Percentiles rank a stretch among this genome's conserved stretches.
These are phyloP conservation scores for Eruca vesicaria DNA, from an alignment of 441 rosid genomes.

Conservation along the genomic window DNA sequence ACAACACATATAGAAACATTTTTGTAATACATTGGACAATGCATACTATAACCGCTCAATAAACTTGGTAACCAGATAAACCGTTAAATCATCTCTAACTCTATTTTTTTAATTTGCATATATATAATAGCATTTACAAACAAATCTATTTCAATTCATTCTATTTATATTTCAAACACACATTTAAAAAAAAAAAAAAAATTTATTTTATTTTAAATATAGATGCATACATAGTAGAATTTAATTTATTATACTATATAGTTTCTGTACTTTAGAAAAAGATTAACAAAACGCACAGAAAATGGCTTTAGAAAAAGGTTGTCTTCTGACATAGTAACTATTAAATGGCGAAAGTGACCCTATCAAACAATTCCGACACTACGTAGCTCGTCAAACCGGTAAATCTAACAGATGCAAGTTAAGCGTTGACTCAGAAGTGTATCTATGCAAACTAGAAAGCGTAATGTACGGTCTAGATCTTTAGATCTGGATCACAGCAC, in stretches of 20 bases:
- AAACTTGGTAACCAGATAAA: conserved; percentile 29
- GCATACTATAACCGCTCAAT: conserved; percentile 44
- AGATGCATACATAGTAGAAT: neutral
- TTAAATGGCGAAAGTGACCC: conserved; percentile 16
- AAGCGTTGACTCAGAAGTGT: conserved; percentile 12
- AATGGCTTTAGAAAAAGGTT: neutral
- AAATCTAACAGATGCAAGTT: conserved; percentile 19
- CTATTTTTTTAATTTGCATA: neutral
- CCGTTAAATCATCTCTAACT: conserved; percentile 19
- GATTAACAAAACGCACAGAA: neutral
- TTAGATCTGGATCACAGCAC: conserved; percentile 47
- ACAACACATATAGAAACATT: neutral
- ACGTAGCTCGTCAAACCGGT: neutral
- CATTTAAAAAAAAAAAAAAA: too few species aligned
- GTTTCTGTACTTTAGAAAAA: neutral
- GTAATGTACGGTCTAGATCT: conserved; percentile 68
- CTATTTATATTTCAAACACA: neutral
- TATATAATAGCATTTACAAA: neutral
- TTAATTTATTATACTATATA: neutral
- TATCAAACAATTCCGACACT: neutral
- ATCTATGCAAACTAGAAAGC: conserved; percentile 28
- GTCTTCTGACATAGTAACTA: neutral
- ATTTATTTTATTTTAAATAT: too few species aligned
- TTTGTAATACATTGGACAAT: conserved; percentile 8
- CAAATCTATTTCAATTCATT: neutral